Base-by-base conservation (phyloP, 108 stramenopile genomes). In the Fragilariopsis cylindrus region DNA sequence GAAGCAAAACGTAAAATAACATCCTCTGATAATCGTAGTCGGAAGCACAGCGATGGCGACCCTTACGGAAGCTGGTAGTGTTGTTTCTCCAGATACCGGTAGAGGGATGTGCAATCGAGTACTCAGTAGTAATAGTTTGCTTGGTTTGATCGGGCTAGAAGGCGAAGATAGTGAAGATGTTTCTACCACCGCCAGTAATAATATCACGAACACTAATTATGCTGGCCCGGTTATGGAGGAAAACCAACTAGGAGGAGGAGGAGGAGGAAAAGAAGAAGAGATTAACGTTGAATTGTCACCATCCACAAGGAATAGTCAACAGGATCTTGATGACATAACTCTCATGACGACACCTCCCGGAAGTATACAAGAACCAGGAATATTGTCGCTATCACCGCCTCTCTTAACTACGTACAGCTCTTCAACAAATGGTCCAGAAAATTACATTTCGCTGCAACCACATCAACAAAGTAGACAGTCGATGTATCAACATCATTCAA, bases 71-170 rank as follows among this genome's bases (percentile, higher is more conserved):
- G 30, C 30, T 30, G 30, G 30, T 30, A 30, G 30, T 30, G 30
- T 30, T 30, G 30, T 30, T 30, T 2, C 30, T 30, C 30, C 30
- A 30, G 30, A 30, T 30, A 30, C 30, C 30, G 30, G 30, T 30
- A 30, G 30, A 30, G 30, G 30, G 30, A 30, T 63, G 7, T 18
- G 43, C 43, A 8, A n/a, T 43, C 40, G 62, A 8, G 62, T 63
- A 43, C 62, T 45, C 13, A 63, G 62, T 44, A 63, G 7, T 44
- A 42, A 63, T 43, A 63, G 62, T 63, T 63, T 63, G 43, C 43
- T 63, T 43, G 62, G 62, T 44, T 13, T 63, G 62, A 44, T 63
- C 7, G 62, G 62, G 46, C 43, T 63, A 2, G 62, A 63, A 40
- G 62, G 62, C 1, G 62, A 63, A 5, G 58, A 60, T 21, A 45